Conservation (phyloP, 2,329 filamentous ascomycete species). For the Diaporthe vaccinii region DNA sequence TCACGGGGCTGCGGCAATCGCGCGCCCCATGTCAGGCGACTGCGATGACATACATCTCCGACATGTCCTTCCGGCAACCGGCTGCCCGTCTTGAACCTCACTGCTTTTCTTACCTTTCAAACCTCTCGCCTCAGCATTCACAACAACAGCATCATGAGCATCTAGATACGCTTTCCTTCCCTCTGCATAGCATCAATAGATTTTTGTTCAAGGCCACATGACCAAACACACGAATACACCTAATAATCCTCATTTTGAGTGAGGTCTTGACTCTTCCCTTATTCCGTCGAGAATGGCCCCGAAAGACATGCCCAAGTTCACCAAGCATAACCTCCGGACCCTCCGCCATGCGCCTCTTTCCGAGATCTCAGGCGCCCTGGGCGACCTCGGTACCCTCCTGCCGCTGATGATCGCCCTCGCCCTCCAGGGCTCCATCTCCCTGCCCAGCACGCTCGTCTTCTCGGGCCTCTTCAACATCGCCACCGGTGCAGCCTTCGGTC, state of each 20-base stretch:
- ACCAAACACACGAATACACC: neutral
- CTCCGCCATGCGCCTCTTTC: conserved; percentile 64
- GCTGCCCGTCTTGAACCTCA: neutral
- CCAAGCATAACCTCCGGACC: conserved; percentile 64
- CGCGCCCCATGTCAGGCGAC: conserved; percentile 14
- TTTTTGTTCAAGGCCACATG: neutral
- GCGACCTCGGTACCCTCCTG: conserved; percentile 90
- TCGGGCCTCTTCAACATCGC: conserved; percentile 89
- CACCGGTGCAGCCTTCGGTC: conserved; percentile 86
- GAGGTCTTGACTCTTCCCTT: neutral
- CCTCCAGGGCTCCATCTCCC: conserved; percentile 81
- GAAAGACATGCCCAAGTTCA: conserved; percentile 49
- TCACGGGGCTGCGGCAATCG: conserved; percentile 30
- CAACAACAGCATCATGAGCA: conserved; percentile 1
- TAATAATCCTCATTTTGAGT: neutral
- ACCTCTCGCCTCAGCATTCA: neutral
- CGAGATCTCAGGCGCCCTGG: conserved; percentile 89
- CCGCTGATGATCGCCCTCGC: conserved; percentile 91
- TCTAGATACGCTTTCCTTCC: neutral
- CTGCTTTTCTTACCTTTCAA: neutral
- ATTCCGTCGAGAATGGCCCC: conserved; percentile 42
- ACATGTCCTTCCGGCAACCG: conserved; percentile 18
- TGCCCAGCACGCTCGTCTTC: conserved; percentile 88
- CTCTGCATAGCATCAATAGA: neutral
- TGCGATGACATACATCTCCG: conserved; percentile 11